Evolutionary conservation across 148 eudicot genomes (phyloP).

Genomic region (Amaranthus hypochondriacus): DNA sequence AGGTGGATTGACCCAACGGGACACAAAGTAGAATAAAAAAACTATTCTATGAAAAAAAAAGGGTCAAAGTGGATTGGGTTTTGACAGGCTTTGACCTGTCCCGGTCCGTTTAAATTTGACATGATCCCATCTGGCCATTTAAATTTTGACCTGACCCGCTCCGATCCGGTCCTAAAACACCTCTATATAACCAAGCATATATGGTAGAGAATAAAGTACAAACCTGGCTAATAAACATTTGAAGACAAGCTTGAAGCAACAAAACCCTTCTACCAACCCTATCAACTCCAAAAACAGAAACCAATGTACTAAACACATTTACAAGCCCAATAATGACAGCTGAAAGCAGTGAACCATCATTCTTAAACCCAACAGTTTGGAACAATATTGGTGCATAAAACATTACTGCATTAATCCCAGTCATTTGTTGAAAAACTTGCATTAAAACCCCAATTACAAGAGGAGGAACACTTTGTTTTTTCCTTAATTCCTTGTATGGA

Average conservation of each 20-base stretch:
- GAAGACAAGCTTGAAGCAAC: conserved; percentile 48
- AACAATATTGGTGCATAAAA: conserved; percentile 52
- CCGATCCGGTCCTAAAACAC: no score
- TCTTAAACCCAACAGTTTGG: conserved; percentile 46
- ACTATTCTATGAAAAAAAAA: no score
- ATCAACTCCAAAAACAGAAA: conserved; percentile 40
- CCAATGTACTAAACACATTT: conserved; percentile 41
- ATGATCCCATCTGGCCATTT: no score
- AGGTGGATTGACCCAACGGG: no score
- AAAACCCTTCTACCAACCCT: conserved; percentile 44
- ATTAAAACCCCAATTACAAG: conserved; percentile 25
- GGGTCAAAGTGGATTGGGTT: no score
- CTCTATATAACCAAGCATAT: no score
- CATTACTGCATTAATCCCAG: conserved; percentile 60
- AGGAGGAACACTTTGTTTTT: conserved; percentile 30
- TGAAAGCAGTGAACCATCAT: conserved; percentile 38
- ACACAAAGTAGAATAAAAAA: no score
- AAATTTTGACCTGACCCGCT: no score
- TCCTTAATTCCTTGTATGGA: conserved; percentile 41
- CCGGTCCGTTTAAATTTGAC: no score
- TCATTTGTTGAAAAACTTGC: conserved; percentile 53
- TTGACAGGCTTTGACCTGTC: no score
- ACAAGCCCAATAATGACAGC: conserved; percentile 45
- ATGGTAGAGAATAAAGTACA: background rate
- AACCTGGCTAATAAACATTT: conserved; percentile 52